These are phyloP conservation scores for Saccharum officinarum DNA, from an alignment of 176 grass and related monocot genomes.

Conservation along the genomic window DNA sequence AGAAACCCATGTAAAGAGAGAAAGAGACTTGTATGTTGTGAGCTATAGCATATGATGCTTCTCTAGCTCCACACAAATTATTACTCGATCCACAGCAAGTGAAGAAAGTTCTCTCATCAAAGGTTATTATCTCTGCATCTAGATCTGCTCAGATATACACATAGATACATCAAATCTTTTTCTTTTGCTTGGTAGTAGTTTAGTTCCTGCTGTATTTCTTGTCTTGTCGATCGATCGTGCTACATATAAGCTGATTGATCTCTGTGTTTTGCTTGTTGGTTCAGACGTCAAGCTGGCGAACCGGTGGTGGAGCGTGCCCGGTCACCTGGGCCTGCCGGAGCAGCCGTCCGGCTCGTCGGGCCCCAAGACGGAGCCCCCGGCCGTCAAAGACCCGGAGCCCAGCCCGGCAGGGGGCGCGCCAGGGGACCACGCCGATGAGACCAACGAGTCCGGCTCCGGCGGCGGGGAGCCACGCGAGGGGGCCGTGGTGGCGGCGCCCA, in stretches of 20 bases:
- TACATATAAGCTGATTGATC: not conserved
- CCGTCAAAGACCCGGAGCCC: slow-evolving; percentile 39
- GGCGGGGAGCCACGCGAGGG: slow-evolving; percentile 68
- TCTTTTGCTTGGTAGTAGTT: not conserved
- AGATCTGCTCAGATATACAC: slow-evolving; percentile 32
- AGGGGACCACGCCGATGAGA: slow-evolving; percentile 41
- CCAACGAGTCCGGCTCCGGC: slow-evolving; percentile 51
- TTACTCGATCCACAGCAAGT: not conserved
- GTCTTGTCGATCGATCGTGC: not conserved
- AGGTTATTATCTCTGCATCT: slow-evolving; percentile 2
- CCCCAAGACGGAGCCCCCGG: slow-evolving; percentile 41
- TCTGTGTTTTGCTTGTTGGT: slow-evolving; percentile 19
- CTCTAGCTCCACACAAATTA: slow-evolving; percentile 31
- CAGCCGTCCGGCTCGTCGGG: slow-evolving; percentile 56
- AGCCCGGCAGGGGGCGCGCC: slow-evolving; percentile 28
- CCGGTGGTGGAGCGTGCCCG: slow-evolving; percentile 72
- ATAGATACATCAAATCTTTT: not conserved
- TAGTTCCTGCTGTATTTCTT: not conserved
- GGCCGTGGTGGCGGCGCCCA: slow-evolving; percentile 50
- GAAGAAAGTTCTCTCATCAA: not conserved
- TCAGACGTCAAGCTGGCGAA: slow-evolving; percentile 72
- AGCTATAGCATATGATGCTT: not conserved
- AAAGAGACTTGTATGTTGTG: not conserved
- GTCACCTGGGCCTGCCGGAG: slow-evolving; percentile 66
- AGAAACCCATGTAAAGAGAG: not conserved